phyloP scores from a whole-genome alignment of 106 monocot species.

The Triglochin maritima region DNA sequence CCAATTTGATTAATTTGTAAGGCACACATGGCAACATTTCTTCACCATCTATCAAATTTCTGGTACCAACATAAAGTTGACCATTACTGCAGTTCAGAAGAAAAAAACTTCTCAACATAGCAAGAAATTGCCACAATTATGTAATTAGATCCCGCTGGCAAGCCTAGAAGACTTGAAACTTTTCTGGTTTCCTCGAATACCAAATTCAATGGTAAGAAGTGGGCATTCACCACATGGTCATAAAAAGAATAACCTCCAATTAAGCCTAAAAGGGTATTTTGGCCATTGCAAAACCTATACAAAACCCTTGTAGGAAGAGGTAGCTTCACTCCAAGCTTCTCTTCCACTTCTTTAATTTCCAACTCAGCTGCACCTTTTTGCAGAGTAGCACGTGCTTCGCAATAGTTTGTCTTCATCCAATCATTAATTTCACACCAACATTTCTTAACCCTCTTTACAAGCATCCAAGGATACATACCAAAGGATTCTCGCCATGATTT shows the following conservation, averaged over 20 bases:
- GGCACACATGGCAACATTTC: constrained; percentile 90
- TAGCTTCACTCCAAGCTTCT: constrained; percentile 38
- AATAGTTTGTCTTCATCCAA: constrained; percentile 65
- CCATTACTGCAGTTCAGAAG: constrained; percentile 54
- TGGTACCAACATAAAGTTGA: constrained; percentile 74
- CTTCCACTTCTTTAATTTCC: constrained; percentile 54
- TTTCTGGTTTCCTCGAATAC: constrained; percentile 32
- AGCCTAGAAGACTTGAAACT: constrained; percentile 17
- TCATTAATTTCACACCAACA: constrained; percentile 43
- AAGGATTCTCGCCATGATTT: constrained; percentile 63
- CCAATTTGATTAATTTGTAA: constrained; percentile 21
- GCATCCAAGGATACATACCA: constrained; percentile 57
- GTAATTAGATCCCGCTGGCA: constrained; percentile 14
- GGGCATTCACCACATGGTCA: constrained; percentile 49
- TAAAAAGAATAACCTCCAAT: constrained; percentile 89
- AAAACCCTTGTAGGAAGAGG: constrained; percentile 44
- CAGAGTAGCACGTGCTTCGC: constrained; percentile 56
- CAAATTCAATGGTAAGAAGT: constrained; percentile 43
- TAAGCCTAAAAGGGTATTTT: constrained; percentile 43
- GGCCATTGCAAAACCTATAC: constrained; percentile 76
- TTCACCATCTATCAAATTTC: constrained; percentile 21
- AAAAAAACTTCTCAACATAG: constrained; percentile 43
- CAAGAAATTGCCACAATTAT: constrained; percentile 50
- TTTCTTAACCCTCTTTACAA: constrained; percentile 58
- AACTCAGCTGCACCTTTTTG: constrained; percentile 71